These are phyloP conservation scores for Rhizopogon rudus DNA, from an alignment of 768 basidiomycete genomes.

Conservation along the genomic window DNA sequence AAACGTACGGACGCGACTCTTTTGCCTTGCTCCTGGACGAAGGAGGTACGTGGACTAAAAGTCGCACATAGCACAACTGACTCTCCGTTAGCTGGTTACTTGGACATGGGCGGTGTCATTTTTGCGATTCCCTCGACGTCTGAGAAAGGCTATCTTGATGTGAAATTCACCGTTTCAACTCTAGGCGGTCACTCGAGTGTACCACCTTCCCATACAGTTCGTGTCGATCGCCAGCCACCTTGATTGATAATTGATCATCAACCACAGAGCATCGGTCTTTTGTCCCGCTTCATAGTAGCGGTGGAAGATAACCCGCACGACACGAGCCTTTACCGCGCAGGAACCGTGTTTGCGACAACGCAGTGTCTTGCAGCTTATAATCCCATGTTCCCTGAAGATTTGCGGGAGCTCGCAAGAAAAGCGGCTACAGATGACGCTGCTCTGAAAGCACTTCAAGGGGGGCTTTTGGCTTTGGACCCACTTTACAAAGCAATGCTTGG, in stretches of 20 bases:
- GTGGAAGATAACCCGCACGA: constrained; percentile 59
- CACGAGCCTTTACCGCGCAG: constrained; percentile 36
- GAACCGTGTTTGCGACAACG: constrained; percentile 19
- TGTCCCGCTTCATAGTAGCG: constrained; percentile 57
- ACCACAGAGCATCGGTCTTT: constrained; percentile 66
- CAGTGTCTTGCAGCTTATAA: constrained; percentile 63
- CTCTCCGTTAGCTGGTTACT: not conserved
- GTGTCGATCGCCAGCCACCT: constrained; percentile 4
- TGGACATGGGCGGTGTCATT: constrained; percentile 12
- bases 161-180: constrained; percentile 54
- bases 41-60: constrained; percentile 46
- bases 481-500: constrained; percentile 42
- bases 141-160: constrained; percentile 67
- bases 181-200: constrained; percentile 80
- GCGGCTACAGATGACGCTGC: constrained; percentile 44
- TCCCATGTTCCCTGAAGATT: constrained; percentile 38
- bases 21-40: constrained; percentile 83
- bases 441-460: constrained; percentile 43
- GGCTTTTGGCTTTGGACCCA: constrained; percentile 13
- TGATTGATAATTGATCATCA: not conserved
- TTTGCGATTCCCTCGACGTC: constrained; percentile 58
- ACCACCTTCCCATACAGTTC: constrained; percentile 72
- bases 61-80: not conserved
- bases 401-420: constrained; percentile 41
- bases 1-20: constrained; percentile 59